Base-by-base conservation (phyloP, 2,329 filamentous ascomycete species). In the Colletotrichum horii region DNA sequence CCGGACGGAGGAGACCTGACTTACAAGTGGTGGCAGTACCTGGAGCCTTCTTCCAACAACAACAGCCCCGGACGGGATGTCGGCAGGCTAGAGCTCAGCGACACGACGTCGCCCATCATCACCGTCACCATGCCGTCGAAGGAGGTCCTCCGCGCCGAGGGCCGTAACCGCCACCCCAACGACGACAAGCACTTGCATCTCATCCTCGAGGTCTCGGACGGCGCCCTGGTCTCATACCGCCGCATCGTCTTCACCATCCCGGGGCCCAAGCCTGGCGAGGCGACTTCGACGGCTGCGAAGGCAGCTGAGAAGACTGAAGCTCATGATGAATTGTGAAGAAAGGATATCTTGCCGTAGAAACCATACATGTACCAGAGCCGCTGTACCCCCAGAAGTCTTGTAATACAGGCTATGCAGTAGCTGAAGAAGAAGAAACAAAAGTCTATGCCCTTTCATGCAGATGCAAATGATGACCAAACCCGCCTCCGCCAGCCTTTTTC, bases 1-100 rank as follows among this genome's bases (percentile, higher is more conserved):
- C 77, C 77, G 4, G 77, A 79, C 36, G 73, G 73, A n/a, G 77
- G 70, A 15, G 67, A 77, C 16, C 55, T 77, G 30, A 71, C 74
- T 3, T 79, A 76, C 32, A 77, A 72, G 24, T 79, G 76, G 75
- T 79, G 71, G 65, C 76, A 78, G 16, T 78, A 77, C 52, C 32
- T 71, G 12, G 74, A 79, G 34, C 74, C 74, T 16, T 34, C 76
- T 3, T 78, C 71, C 26, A 74, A 64, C 30, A 69, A 66, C 34
- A 74, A 76, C 48, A 73, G 34, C 34, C 64, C 70, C 8, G 38
- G 64, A 6, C 32, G 62, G 26, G 68, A 72, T 19, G 70, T 73
- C 2, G 38, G 55, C 7, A 67, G 22, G 16, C 56, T 69, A 12
- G 64, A 68, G 8, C 34, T 73, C 4, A 58, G 65, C 30, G 55